These are phyloP conservation scores for Melampsora larici-populina DNA, from an alignment of 1,284 basidiomycete genomes.

Conservation along the genomic window DNA sequence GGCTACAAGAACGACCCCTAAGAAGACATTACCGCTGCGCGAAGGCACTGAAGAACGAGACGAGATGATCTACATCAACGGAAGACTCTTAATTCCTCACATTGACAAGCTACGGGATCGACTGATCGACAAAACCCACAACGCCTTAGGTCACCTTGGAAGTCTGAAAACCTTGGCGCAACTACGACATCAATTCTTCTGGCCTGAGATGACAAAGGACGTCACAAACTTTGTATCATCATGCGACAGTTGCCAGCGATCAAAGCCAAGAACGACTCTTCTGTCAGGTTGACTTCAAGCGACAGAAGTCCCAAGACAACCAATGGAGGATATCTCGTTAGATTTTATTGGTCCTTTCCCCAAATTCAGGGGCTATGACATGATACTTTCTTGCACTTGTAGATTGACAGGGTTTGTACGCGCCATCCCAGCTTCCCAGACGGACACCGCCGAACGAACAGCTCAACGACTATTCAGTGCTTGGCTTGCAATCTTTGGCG, in stretches of 20 bases:
- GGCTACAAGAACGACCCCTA: too few relatives aligned
- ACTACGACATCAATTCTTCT: slow-evolving; percentile 6
- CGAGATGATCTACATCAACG: too few relatives aligned
- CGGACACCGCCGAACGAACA: too few relatives aligned
- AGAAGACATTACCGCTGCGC: too few relatives aligned
- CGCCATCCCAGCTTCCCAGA: too few relatives aligned
- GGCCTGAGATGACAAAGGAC: not conserved
- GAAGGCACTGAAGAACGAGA: too few relatives aligned
- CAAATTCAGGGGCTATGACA: too few relatives aligned
- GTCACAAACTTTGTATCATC: not conserved
- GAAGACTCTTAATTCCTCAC: too few relatives aligned
- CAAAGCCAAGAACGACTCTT: not conserved
- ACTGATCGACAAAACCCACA: slow-evolving; percentile 6
- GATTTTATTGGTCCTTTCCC: slow-evolving; percentile 12
- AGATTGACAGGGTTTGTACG: too few relatives aligned
- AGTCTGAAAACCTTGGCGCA: not conserved
- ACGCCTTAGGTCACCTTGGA: not conserved
- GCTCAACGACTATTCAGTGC: not conserved
- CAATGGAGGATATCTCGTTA: not conserved
- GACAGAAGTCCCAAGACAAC: not conserved
- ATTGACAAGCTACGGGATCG: too few relatives aligned
- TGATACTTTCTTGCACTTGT: too few relatives aligned
- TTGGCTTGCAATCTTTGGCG: not conserved
- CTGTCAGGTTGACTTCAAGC: slow-evolving; percentile 1
- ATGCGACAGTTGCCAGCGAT: not conserved